phyloP scores from a whole-genome alignment of 805 yeast genomes.

The Lachancea dasiensis region DNA sequence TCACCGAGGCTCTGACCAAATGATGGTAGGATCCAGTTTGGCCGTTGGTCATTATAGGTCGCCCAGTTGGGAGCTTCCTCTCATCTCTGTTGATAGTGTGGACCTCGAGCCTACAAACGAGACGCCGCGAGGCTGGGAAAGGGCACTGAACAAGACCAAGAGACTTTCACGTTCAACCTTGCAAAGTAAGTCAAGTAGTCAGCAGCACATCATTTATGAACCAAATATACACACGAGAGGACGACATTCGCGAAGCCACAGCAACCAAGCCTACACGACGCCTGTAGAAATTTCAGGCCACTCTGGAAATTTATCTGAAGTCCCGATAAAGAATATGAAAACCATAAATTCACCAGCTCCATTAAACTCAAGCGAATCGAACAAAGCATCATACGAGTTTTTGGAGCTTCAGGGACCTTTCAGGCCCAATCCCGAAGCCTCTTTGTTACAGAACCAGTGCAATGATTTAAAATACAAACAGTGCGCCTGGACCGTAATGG shows the following conservation, averaged over 20 bases:
- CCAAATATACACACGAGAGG: background rate
- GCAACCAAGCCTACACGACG: constrained; percentile 10
- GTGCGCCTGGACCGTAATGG: constrained; percentile 23
- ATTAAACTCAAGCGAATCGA: constrained; percentile 1
- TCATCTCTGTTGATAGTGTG: constrained; percentile 10
- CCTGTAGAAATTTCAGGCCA: constrained; percentile 11
- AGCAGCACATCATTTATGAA: constrained; percentile 3
- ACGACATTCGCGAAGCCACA: constrained; percentile 1
- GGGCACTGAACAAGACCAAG: constrained; percentile 14
- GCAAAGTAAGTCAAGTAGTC: constrained; percentile 2
- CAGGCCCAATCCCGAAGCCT: background rate
- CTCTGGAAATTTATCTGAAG: constrained; percentile 3
- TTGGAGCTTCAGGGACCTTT: constrained; percentile 3
- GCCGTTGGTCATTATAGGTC: too few species aligned
- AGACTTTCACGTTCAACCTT: constrained; percentile 19
- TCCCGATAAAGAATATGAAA: constrained; percentile 3
- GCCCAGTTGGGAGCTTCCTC: constrained; percentile 11
- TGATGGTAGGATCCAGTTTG: too few species aligned
- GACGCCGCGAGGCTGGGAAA: constrained; percentile 3
- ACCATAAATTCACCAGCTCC: background rate
- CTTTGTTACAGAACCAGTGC: constrained; percentile 21
- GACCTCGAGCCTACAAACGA: constrained; percentile 7
- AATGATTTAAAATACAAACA: constrained; percentile 22
- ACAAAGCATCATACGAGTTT: constrained; percentile 5
- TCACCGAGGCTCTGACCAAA: background rate